Evolutionary conservation across 2,329 filamentous ascomycete genomes (phyloP).

Genomic region (Grosmannia serpens): DNA sequence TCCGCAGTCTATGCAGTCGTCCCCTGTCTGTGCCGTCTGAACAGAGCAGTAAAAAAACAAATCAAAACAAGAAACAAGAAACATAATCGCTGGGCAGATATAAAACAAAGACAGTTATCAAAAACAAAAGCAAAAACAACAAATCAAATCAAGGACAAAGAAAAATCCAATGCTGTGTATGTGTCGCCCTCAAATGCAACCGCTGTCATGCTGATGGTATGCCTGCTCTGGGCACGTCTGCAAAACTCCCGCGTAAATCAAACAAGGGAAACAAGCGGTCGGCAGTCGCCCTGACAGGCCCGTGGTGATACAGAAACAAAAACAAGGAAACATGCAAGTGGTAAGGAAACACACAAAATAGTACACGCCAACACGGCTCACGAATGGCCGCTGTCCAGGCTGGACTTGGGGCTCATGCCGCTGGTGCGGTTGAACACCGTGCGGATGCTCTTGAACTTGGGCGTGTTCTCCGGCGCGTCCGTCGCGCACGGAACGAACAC

Average conservation of each 20-base stretch:
- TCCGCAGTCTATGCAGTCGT: not conserved
- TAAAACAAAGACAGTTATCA: not conserved
- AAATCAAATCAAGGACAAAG: conserved; percentile 8
- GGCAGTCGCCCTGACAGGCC: not conserved
- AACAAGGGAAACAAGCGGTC: not conserved
- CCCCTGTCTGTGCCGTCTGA: not conserved
- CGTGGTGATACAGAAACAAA: not conserved
- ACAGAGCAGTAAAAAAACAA: not conserved
- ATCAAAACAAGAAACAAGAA: not conserved
- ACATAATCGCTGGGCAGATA: not conserved
- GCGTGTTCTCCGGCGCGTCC: conserved; percentile 27
- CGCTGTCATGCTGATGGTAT: not conserved
- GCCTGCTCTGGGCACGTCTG: not conserved
- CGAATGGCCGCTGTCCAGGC: conserved; percentile 24
- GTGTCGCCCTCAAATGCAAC: not conserved
- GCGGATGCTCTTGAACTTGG: conserved; percentile 39
- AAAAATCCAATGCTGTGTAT: not conserved
- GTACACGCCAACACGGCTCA: conserved; percentile 8
- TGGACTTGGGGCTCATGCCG: conserved; percentile 39
- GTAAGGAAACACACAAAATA: conserved; percentile 15
- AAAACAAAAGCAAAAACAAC: conserved; percentile 1
- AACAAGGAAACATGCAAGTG: conserved; percentile 10
- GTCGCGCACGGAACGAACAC: conserved; percentile 41
- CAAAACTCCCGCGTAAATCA: not conserved
- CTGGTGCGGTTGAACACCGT: conserved; percentile 41